Base-by-base conservation (phyloP, 2,329 filamentous ascomycete genomes). In the Fusarium incarnatum region DNA sequence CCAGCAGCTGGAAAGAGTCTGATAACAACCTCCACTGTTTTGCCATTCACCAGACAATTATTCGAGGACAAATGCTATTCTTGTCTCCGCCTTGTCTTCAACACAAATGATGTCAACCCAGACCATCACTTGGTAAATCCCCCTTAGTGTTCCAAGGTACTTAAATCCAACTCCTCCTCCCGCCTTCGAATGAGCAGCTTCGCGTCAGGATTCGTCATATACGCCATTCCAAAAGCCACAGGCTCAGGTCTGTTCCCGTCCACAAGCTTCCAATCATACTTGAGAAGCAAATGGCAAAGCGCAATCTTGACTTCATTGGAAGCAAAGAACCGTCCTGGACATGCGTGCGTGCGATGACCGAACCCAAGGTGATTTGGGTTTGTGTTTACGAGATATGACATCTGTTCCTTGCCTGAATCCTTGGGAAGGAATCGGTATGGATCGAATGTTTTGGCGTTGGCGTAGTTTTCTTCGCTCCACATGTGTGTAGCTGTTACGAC, bases 271-370 rank as follows among this genome's bases (percentile, higher is more conserved):
- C 68, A 64, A 18, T 88, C 86, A 57, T 86, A 87, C 63, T 86
- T 84, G 8, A 84, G 67, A 1, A 87, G 47, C 28, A 87, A 62
- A 61, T 86, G 82, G 5, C 83, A 78, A 1, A 88, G 55, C 3
- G 85, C 75, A 67, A 88, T 83, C 76, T 88, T 88, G 22, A 86
- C 76, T 75, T 86, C 84, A 34, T 84, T 82, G 0, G 83, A 80
- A 0, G 85, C 85, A 62, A 87, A 87, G 76, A 87, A 87, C 2
- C 86, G 80, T 0, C 86, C 86, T 0, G 84, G 83, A 50, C 86
- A 84, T 2, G 82, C 84, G 73, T 88, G 86, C 44, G 82, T 76
- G 2, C 87, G 87, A 56, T 87, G 84, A 0, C 87, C 86, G 70
- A 89, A 89, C 0, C 82, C 78, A 16, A 87, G 70, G 18, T 86